Evolutionary conservation across 192 early-diverging fungal species (phyloP), one percentile per base, ranked within the genome.

Genomic region (Gryganskiella cystojenkinii): DNA sequence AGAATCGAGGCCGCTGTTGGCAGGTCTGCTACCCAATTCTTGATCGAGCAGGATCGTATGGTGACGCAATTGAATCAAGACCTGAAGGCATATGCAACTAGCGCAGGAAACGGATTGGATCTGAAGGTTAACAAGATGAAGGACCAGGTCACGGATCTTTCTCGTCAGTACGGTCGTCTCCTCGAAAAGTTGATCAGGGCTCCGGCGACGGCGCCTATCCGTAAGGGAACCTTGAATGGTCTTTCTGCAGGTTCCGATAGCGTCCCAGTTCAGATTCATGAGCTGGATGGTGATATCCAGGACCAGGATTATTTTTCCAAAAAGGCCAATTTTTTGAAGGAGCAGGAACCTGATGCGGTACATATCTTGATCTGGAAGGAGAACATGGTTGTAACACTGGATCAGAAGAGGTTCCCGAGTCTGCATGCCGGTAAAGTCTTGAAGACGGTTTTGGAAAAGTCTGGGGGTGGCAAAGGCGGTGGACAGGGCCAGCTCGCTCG

Each of bases 1-100:
- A 79, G 88, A 28, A 89, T 89, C 55, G 88, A 89, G 55, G 88
- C 88, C 0, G 82, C 84, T 13, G 88, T 85, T 2, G 88, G 88
- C 1, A 47, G 44, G 7, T 56, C 86, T 0, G 80, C 81, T 28
- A 55, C 82, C 22, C 70, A 79, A 1, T 83, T 80, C 61, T 80
- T 86, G 55, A 70, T 82, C 46, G 67, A 81, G 17, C 72, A 85
- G 33, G 81, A 84, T 67, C 30, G 72, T 22, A 80, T 80, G 59
- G 79, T 86, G 4, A 67, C 81, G 7, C 67, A 75, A 5, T 64
- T 75, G n/a, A 65, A 84, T 37, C 72, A 71, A 15, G 52, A 71
- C 9, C 37, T 86, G 13, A 76, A 83, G 19, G 61, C 72, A 1
- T 75, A 73, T 52, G 28, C 59, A 7, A 70, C 67, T 27, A 70